Base-by-base conservation (phyloP, 805 yeast genomes). In the Kodamaea lidongshanica region DNA sequence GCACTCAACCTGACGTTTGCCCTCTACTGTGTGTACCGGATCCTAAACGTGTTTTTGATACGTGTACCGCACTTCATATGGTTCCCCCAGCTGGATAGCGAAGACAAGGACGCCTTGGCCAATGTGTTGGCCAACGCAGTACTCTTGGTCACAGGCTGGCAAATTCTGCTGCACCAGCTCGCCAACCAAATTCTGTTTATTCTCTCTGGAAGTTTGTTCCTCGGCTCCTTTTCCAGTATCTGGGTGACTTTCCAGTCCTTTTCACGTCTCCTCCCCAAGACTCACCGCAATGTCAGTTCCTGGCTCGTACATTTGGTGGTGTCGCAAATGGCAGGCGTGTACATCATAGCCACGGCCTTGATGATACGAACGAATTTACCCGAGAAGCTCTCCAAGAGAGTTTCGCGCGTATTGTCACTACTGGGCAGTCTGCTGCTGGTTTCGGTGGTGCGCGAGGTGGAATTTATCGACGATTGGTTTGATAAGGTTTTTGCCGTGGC, bases 181-280 rank as follows among this genome's bases (percentile, higher is more conserved):
- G 56, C 66, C 15, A 64, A 63, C 33, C 70, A 63, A 41, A 52
- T 72, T 22, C 60, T 72, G 25, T 65, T 79, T 35, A 39, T 74
- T 3, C 46, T 79, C 10, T 74, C 84, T 1, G 74, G 79, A 7
- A 64, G 69, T 10, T 58, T 80, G 30, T 79, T 80, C 42, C 45
- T 72, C 1, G 68, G 80, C 35, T 76, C 85, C 1, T 67, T 80
- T 42, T 75, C 80, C 15, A 78, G 78, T 33, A 87, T 80, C 1
- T 50, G 68, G 27, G 56, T 67, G 23, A 78, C 88, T 0, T 68
- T 79, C 35, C 67, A 72, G 23, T 77, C 79, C 19, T 52, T 79
- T 10, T 51, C 58, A 7, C 44, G 48, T 19, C 36, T 54, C 15
- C 23, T 45, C n/a, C 39, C 45, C 5, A 32, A 27, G 17, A 27